A percentile compares a stretch with the other conserved stretches of the same genome.
These are phyloP conservation scores for Verticillium zaregamsianum DNA, from an alignment of 2,329 filamentous ascomycete genomes.

Conservation along the genomic window DNA sequence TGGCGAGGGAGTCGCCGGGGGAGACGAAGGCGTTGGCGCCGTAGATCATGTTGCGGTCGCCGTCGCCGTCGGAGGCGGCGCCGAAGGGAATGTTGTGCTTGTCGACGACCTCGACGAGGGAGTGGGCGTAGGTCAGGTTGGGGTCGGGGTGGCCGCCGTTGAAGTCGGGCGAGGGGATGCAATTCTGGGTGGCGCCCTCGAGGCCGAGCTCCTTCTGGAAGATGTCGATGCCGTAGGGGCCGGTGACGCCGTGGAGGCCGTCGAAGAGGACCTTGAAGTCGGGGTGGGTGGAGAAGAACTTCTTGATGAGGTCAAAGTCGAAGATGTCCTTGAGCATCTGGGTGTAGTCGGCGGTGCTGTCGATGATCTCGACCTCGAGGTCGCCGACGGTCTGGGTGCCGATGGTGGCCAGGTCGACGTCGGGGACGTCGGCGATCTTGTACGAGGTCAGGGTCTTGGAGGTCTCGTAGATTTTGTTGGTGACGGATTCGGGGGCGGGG, in stretches of 20 bases:
- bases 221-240: constrained; percentile 90
- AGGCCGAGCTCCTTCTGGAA: constrained; percentile 92
- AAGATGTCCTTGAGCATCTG: constrained; percentile 98
- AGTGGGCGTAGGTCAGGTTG: constrained; percentile 95
- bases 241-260: constrained; percentile 89
- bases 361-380: constrained; percentile 91
- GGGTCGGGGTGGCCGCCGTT: constrained; percentile 96
- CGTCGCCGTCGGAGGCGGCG: constrained; percentile 93
- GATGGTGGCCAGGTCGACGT: constrained; percentile 78
- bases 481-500: constrained; percentile 91
- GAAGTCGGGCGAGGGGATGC: constrained; percentile 88
- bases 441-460: constrained; percentile 89
- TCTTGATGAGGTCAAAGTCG: constrained; percentile 93
- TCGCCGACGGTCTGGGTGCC: constrained; percentile 80
- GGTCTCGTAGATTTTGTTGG: constrained; percentile 94
- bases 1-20: constrained; percentile 93
- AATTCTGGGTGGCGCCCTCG: constrained; percentile 78
- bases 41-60: constrained; percentile 99
- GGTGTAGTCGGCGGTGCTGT: constrained; percentile 89
- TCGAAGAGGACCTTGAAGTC: constrained; percentile 98
- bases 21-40: constrained; percentile 95
- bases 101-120: constrained; percentile 89
- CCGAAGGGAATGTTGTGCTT: constrained; percentile 91
- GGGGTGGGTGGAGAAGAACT: constrained; percentile 79
- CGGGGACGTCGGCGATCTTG: constrained; percentile 83